Evolutionary conservation across 2,329 filamentous ascomycete genomes (phyloP).

Genomic region (Ophiostoma triangulosporum): DNA sequence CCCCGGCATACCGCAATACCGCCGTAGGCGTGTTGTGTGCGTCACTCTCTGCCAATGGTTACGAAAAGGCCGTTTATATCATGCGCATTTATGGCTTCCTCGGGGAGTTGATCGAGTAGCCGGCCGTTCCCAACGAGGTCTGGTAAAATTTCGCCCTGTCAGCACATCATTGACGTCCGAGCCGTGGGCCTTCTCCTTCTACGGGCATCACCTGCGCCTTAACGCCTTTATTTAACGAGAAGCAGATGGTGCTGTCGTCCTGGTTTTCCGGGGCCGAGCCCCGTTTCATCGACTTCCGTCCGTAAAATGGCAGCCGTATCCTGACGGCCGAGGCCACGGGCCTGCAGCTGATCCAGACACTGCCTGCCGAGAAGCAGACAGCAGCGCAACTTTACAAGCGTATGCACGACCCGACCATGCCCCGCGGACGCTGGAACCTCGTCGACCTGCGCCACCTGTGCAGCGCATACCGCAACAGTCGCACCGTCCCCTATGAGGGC

Average conservation of each 20-base stretch:
- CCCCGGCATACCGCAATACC: conserved; percentile 26
- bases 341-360: conserved; percentile 54
- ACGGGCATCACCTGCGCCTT: conserved; percentile 67
- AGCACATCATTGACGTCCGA: conserved; percentile 32
- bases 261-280: conserved; percentile 74
- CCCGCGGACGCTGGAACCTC: conserved; percentile 58
- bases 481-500: conserved; percentile 62
- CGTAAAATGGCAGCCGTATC: conserved; percentile 50
- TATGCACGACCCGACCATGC: conserved; percentile 54
- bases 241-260: conserved; percentile 55
- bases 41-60: conserved; percentile 56
- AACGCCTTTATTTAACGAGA: conserved; percentile 52
- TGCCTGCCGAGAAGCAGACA: conserved; percentile 31
- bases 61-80: conserved; percentile 52
- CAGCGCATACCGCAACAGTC: conserved; percentile 67
- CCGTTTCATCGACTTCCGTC: conserved; percentile 55
- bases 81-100: conserved; percentile 68
- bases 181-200: conserved; percentile 63
- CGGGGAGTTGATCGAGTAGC: conserved; percentile 49
- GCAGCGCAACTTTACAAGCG: conserved; percentile 43
- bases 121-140: conserved; percentile 55
- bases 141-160: conserved; percentile 41
- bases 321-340: conserved; percentile 54
- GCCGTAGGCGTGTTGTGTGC: conserved; percentile 42
- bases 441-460: conserved; percentile 69